Percentiles rank a stretch among this genome's conserved stretches.
Conservation (phyloP, 2,329 filamentous ascomycete species). For the Fusarium abutilonis region DNA sequence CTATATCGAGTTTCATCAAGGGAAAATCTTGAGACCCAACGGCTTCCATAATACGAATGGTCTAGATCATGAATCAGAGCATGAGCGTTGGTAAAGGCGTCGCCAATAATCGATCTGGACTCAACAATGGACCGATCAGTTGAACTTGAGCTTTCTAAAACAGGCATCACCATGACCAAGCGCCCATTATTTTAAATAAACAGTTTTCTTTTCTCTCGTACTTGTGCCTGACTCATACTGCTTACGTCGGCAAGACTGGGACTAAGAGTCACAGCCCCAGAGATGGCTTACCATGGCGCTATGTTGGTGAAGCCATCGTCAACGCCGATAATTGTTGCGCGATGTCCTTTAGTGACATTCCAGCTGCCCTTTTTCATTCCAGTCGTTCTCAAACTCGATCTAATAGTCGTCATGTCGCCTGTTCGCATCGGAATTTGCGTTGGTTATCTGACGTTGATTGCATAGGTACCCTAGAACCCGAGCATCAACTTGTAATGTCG, state of each 20-base stretch:
- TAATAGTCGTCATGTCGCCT: neutral
- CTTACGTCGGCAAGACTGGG: neutral
- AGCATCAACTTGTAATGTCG: neutral
- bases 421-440: constrained; percentile 18
- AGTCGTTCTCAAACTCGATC: constrained; percentile 9
- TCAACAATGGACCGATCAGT: constrained; percentile 12
- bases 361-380: constrained; percentile 23
- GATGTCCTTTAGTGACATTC: constrained; percentile 20
- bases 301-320: constrained; percentile 30
- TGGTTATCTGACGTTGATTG: constrained; percentile 16
- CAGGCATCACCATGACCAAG: constrained; percentile 10
- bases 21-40: neutral
- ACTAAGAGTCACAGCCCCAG: neutral
- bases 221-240: constrained; percentile 1
- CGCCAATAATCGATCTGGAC: constrained; percentile 17
- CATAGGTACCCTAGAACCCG: neutral
- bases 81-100: constrained; percentile 22
- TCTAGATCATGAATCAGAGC: constrained; percentile 20
- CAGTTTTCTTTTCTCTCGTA: neutral
- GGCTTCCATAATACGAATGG: neutral
- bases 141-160: constrained; percentile 1
- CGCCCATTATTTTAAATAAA: constrained; percentile 28
- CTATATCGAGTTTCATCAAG: neutral
- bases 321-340: constrained; percentile 4
- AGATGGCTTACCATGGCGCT: neutral